Evolutionary conservation across 345 rosid species (phyloP).

Genomic region (Rhizophora mangle): DNA sequence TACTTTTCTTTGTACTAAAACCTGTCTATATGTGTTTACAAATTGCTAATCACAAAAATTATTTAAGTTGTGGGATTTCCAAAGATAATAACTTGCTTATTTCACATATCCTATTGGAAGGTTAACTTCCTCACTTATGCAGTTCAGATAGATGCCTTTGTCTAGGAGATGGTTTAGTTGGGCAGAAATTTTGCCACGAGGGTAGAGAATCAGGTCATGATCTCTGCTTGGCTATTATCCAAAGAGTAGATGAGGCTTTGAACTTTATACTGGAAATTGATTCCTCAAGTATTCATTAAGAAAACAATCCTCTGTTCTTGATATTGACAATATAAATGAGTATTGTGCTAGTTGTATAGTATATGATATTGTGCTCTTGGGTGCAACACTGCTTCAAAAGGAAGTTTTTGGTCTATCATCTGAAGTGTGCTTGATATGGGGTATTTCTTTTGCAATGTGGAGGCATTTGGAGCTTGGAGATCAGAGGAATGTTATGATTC

Average conservation of each 20-base stretch:
- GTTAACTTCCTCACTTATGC: too few relatives aligned
- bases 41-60: too few relatives aligned
- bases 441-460: background rate
- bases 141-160: too few relatives aligned
- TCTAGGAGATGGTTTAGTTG: too few relatives aligned
- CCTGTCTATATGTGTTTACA: too few relatives aligned
- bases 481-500: background rate
- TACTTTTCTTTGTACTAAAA: too few relatives aligned
- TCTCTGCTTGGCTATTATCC: too few relatives aligned
- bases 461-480: background rate
- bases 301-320: background rate
- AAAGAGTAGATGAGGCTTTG: background rate
- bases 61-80: too few relatives aligned
- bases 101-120: too few relatives aligned
- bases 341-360: background rate
- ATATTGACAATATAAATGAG: background rate
- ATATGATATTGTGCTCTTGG: background rate
- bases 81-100: too few relatives aligned
- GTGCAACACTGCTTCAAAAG: background rate
- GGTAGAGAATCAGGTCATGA: too few relatives aligned
- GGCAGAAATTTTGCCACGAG: too few relatives aligned
- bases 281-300: background rate
- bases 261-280: background rate
- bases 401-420: background rate
- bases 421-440: background rate